Evolutionary conservation across 371 early-diverging fungal species (phyloP).

Genomic region (Conidiobolus incongruus): DNA sequence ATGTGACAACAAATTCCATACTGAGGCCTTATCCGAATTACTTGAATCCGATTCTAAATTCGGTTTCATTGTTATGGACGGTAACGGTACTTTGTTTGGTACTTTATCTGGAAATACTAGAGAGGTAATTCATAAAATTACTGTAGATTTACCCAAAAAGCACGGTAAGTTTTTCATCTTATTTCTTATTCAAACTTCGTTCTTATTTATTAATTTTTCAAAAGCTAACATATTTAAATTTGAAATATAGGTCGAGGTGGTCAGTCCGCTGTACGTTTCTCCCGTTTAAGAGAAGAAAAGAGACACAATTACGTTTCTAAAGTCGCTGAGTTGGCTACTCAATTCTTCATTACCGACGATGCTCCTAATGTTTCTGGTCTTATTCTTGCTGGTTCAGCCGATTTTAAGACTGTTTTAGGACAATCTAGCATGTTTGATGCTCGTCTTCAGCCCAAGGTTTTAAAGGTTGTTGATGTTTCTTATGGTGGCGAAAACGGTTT

Average conservation of each 20-base stretch:
- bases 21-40: slow-evolving; percentile 79
- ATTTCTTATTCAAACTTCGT: background rate
- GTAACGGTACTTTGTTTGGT: slow-evolving; percentile 95
- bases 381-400: slow-evolving; percentile 95
- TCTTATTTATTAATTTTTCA: background rate
- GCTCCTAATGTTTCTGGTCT: slow-evolving; percentile 73
- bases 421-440: slow-evolving; percentile 90
- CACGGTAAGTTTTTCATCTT: slow-evolving; percentile 35
- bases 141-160: slow-evolving; percentile 98
- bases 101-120: slow-evolving; percentile 94
- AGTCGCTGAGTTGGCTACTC: slow-evolving; percentile 90
- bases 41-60: slow-evolving; percentile 94
- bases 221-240: too few relatives aligned
- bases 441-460: slow-evolving; percentile 71
- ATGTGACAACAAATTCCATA: slow-evolving; percentile 99
- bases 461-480: slow-evolving; percentile 93
- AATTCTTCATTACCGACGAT: slow-evolving; percentile 81
- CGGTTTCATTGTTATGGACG: slow-evolving; percentile 99
- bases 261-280: slow-evolving; percentile 99
- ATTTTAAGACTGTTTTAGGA: slow-evolving; percentile 93
- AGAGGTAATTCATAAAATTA: slow-evolving; percentile 85
- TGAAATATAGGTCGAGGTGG: slow-evolving; percentile 86
- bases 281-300: slow-evolving; percentile 97
- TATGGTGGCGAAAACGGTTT: slow-evolving; percentile 99
- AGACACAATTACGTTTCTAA: slow-evolving; percentile 98